Evolutionary conservation across 495 filamentous ascomycete species (phyloP).

Genomic region (Annulohypoxylon moriforme): DNA sequence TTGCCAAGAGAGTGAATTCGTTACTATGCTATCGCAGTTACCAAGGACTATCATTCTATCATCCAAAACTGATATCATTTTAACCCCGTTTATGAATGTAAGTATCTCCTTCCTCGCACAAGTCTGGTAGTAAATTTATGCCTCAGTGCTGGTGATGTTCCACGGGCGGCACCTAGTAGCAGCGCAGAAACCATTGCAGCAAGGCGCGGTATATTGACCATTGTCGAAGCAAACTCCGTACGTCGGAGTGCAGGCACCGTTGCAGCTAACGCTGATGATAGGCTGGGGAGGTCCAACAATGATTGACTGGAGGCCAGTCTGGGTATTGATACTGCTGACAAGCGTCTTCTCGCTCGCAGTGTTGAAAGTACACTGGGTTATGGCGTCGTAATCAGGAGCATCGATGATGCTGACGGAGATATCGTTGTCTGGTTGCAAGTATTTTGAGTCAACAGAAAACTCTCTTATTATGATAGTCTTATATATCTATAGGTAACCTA

Average conservation of each 20-base stretch:
- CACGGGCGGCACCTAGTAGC: constrained; percentile 32
- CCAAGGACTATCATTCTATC: not conserved
- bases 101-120: not conserved
- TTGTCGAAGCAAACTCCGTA: constrained; percentile 31
- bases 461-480: not conserved
- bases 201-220: constrained; percentile 24
- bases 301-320: constrained; percentile 38
- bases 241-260: constrained; percentile 23
- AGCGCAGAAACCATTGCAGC: constrained; percentile 41
- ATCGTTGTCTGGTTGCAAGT: constrained; percentile 31
- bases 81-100: not conserved
- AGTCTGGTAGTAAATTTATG: not conserved
- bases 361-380: constrained; percentile 42
- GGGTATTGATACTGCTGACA: constrained; percentile 36
- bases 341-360: constrained; percentile 38
- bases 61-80: not conserved
- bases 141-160: constrained; percentile 16
- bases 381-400: constrained; percentile 41
- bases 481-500: constrained; percentile 16
- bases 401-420: constrained; percentile 46
- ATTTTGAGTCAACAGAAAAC: not conserved
- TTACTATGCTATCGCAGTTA: not conserved
- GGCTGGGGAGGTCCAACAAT: constrained; percentile 48
- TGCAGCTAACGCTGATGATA: constrained; percentile 46
- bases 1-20: not conserved